Base-by-base conservation (phyloP, 768 basidiomycete species). In the Postia placenta region DNA sequence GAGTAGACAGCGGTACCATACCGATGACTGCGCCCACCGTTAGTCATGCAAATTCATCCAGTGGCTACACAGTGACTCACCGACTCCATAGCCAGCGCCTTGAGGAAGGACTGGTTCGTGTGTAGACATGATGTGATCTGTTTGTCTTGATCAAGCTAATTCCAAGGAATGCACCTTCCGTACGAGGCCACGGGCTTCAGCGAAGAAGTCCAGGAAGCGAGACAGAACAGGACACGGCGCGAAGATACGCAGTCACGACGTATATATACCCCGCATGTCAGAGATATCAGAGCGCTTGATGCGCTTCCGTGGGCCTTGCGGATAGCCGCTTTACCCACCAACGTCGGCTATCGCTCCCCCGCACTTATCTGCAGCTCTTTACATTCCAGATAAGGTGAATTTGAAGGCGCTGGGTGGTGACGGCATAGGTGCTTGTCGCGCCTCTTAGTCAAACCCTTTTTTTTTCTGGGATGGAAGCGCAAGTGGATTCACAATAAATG, bases 11-110 rank as follows among this genome's bases (percentile, higher is more conserved):
- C n/a, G n/a, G n/a, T n/a, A n/a, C 48, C 56, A 38, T 56, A 79
- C 79, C 79, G 48, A 81, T 72, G 54, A 80, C 79, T 80, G 56
- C 19, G 33, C 4, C 3, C 19, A 36, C 15, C 17, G 24, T 48
- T 42, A 58, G 47, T 46, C 15, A 30, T 2, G 14, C 15, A 14
- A 20, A 12, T 23, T 27, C 1, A 6, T 1, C 25, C 30, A 19
- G 6, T 22, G 14, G 1, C 11, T 17, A 46, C n/a, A 30, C 23
- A 11, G 48, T 7, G 15, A 54, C 56, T 47, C 35, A 85, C 85
- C 83, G 49, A 87, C 87, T 37, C 89, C 89, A 73, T 91, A 92
- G 28, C 90, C 89, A 12, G 87, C 89, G 27, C 85, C 87, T 69
- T 87, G 83, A 20, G 88, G 88, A 44, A 90, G 73, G 22, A 84